These are phyloP conservation scores for Aspergillus ostianus DNA, from an alignment of 495 filamentous ascomycete species.

Conservation along the genomic window DNA sequence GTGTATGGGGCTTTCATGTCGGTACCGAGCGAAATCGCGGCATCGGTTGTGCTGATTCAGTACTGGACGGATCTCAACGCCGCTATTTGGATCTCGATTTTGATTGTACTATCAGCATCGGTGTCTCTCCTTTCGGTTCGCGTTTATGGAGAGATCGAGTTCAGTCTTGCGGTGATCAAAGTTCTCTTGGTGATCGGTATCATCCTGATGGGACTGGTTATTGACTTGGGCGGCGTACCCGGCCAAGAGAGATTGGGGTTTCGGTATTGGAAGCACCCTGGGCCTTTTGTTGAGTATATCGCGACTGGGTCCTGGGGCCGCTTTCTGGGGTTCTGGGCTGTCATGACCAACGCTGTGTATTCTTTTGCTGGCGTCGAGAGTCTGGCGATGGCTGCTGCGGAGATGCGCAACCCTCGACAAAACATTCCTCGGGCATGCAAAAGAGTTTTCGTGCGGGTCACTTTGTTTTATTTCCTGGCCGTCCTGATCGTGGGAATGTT, in stretches of 20 bases:
- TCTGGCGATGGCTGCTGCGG: constrained; percentile 52
- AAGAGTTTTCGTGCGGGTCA: constrained; percentile 42
- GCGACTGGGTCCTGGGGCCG: constrained; percentile 34
- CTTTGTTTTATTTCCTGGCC: constrained; percentile 44
- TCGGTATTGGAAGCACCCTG: constrained; percentile 49
- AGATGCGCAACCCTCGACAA: constrained; percentile 41
- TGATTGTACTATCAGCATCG: constrained; percentile 52
- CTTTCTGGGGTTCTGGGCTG: constrained; percentile 60
- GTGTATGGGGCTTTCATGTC: constrained; percentile 57
- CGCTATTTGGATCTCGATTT: constrained; percentile 53
- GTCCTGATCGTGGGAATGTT: constrained; percentile 48
- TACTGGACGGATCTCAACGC: constrained; percentile 58
- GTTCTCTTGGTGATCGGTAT: constrained; percentile 52
- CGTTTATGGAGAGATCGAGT: constrained; percentile 45
- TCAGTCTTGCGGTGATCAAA: constrained; percentile 42
- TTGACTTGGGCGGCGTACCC: constrained; percentile 38
- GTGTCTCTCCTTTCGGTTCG: constrained; percentile 54
- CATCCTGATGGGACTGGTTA: constrained; percentile 49
- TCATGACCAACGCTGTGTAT: constrained; percentile 59
- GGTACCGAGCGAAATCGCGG: constrained; percentile 62
- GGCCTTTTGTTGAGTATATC: constrained; percentile 50
- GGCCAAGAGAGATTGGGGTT: constrained; percentile 38
- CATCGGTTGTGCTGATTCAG: constrained; percentile 57
- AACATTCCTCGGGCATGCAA: constrained; percentile 48
- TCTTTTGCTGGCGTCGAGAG: constrained; percentile 56